Evolutionary conservation across 768 basidiomycete genomes (phyloP).

Genomic region (Termitomyces sp.): DNA sequence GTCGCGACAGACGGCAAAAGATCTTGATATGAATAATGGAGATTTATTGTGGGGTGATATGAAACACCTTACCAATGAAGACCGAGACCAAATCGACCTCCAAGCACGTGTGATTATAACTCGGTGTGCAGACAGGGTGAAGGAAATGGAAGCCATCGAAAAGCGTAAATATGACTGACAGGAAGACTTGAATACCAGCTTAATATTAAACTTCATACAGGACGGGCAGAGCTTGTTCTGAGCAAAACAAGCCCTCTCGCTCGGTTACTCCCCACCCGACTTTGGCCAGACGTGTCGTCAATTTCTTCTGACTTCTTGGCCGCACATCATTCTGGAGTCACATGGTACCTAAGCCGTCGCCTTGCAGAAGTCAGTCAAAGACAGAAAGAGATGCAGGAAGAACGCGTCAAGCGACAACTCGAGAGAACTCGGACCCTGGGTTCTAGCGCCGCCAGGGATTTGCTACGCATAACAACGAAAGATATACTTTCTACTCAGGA

Average conservation of each 20-base stretch:
- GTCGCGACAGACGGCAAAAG: slow-evolving; percentile 44
- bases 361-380: slow-evolving; percentile 73
- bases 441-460: slow-evolving; percentile 67
- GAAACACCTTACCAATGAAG: slow-evolving; percentile 76
- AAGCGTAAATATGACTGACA: slow-evolving; percentile 49
- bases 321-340: slow-evolving; percentile 91
- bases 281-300: slow-evolving; percentile 51
- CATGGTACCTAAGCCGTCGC: slow-evolving; percentile 83
- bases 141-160: slow-evolving; percentile 84
- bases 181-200: slow-evolving; percentile 7
- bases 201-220: slow-evolving; percentile 29
- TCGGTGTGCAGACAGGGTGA: slow-evolving; percentile 81
- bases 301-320: slow-evolving; percentile 66
- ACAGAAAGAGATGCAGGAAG: slow-evolving; percentile 90
- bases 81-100: slow-evolving; percentile 93
- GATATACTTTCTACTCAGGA: slow-evolving; percentile 16
- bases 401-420: slow-evolving; percentile 81
- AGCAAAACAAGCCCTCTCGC: slow-evolving; percentile 60
- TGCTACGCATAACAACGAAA: slow-evolving; percentile 35
- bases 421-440: slow-evolving; percentile 84
- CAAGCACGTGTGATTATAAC: slow-evolving; percentile 83
- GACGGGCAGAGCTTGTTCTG: slow-evolving; percentile 60
- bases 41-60: slow-evolving; percentile 56
- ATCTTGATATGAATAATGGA: slow-evolving; percentile 45
- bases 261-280: slow-evolving; percentile 65